Evolutionary conservation across 805 yeast species (phyloP).

Genomic region (Kuraishia hungarica): DNA sequence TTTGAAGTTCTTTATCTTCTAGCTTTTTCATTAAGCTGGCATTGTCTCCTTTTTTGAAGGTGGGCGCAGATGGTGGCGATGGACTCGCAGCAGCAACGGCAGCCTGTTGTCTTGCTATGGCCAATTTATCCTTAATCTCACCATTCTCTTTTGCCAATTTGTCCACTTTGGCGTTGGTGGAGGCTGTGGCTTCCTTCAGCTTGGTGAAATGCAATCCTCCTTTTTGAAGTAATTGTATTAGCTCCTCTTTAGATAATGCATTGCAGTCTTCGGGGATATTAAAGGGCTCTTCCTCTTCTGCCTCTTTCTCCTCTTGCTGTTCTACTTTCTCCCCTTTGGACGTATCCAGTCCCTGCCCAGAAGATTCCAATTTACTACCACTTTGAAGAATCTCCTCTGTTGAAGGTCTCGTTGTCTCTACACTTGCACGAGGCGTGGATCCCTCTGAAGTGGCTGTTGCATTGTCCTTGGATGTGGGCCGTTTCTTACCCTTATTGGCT

Average conservation of each 20-base stretch:
- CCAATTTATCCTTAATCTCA: conserved; percentile 5
- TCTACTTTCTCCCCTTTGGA: background rate
- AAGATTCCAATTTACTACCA: too few relatives aligned
- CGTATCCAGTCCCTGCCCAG: background rate
- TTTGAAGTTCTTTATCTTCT: conserved; percentile 47
- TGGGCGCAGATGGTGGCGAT: background rate
- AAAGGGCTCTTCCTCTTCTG: background rate
- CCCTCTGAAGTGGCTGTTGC: background rate
- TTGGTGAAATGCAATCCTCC: background rate
- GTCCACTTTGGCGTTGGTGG: background rate
- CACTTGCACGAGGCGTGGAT: background rate
- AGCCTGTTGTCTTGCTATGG: conserved; percentile 10
- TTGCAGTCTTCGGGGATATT: background rate
- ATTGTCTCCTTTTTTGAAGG: background rate
- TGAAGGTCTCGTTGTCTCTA: background rate
- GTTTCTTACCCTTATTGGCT: conserved; percentile 36
- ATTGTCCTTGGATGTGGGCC: background rate
- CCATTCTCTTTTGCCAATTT: conserved; percentile 4
- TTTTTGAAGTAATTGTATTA: background rate
- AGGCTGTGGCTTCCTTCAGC: background rate
- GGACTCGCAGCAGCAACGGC: conserved; percentile 20
- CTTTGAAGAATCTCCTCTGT: background rate
- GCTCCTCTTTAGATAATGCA: conserved; percentile 3
- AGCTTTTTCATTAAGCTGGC: conserved; percentile 21
- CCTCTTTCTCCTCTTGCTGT: too few relatives aligned